Evolutionary conservation across 495 filamentous ascomycete species (phyloP).

Genomic region (Neurospora terricola): DNA sequence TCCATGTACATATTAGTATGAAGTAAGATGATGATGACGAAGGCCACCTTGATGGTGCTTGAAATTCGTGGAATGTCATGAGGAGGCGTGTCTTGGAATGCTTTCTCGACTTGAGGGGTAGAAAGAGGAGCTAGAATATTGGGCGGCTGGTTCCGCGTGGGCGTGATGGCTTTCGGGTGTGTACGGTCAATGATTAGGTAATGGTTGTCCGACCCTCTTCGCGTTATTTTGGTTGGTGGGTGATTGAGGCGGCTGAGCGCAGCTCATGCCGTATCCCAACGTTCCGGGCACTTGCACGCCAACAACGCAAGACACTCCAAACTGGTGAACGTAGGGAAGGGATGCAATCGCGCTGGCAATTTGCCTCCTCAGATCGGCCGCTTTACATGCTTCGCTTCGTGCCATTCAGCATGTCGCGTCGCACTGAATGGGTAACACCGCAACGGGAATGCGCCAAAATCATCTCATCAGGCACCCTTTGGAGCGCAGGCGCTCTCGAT

Average conservation of each 20-base stretch:
- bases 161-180: background rate
- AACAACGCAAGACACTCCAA: background rate
- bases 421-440: background rate
- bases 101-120: background rate
- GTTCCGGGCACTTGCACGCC: background rate
- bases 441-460: background rate
- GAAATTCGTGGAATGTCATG: background rate
- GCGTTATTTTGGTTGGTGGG: background rate
- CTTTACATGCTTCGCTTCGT: background rate
- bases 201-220: background rate
- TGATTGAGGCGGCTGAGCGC: background rate
- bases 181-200: background rate
- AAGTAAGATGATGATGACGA: background rate
- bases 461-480: background rate
- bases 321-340: background rate
- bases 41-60: background rate
- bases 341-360: background rate
- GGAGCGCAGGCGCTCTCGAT: background rate
- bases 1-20: background rate
- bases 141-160: background rate
- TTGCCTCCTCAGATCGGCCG: background rate
- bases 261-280: background rate
- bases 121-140: background rate
- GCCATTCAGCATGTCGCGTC: background rate
- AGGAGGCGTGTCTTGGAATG: background rate